These are phyloP conservation scores for Myotisia sp. DNA, from an alignment of 2,329 filamentous ascomycete genomes.

Conservation along the genomic window DNA sequence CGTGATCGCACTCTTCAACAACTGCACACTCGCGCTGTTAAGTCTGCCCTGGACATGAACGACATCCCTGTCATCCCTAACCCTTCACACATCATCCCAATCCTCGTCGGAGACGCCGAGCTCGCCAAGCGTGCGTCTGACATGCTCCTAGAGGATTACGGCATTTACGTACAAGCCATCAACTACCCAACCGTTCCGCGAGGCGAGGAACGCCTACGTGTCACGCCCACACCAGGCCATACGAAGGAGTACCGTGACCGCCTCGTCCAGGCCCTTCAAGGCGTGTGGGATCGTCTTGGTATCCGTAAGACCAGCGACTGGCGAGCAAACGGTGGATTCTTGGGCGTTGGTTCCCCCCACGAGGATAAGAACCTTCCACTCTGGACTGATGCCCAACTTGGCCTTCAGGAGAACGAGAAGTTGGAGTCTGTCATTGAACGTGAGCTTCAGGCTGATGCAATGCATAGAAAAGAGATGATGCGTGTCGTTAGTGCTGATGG, in stretches of 20 bases:
- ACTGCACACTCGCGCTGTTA: constrained; percentile 88
- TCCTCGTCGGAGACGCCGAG: constrained; percentile 87
- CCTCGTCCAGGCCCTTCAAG: constrained; percentile 68
- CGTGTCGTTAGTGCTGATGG: constrained; percentile 1
- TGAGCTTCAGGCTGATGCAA: constrained; percentile 18
- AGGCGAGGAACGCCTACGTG: constrained; percentile 89
- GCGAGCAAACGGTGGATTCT: constrained; percentile 81
- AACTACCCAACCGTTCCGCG: constrained; percentile 98
- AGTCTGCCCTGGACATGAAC: constrained; percentile 60
- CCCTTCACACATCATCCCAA: constrained; percentile 87
- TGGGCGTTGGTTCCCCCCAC: constrained; percentile 66
- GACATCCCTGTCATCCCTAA: constrained; percentile 97
- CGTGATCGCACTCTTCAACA: constrained; percentile 87
- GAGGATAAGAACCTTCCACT: constrained; percentile 52
- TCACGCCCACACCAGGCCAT: constrained; percentile 92
- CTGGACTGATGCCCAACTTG: constrained; percentile 83
- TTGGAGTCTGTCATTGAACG: constrained; percentile 43
- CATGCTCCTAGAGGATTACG: constrained; percentile 74
- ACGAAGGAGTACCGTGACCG: constrained; percentile 71
- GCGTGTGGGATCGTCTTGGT: constrained; percentile 73
- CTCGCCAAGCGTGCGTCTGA: constrained; percentile 85
- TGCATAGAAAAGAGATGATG: constrained; percentile 10
- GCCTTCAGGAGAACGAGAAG: constrained; percentile 45
- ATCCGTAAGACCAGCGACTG: constrained; percentile 91
- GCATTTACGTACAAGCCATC: constrained; percentile 96